These are phyloP conservation scores for Syzygium aromaticum DNA, from an alignment of 345 rosid species.

Conservation along the genomic window DNA sequence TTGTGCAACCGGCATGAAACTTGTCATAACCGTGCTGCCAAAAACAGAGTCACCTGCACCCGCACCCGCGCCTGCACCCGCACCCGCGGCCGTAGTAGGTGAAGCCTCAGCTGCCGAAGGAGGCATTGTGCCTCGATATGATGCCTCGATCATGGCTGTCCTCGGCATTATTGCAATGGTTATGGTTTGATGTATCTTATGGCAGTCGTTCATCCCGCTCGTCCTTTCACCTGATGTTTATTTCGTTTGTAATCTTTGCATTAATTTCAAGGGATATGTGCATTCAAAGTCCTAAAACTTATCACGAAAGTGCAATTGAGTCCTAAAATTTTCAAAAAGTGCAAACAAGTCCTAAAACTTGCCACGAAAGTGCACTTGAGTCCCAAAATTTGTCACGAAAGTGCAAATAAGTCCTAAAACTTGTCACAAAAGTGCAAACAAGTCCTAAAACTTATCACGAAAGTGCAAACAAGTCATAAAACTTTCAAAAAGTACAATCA, in stretches of 20 bases:
- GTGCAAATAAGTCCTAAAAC: no score
- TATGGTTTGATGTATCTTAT: background rate
- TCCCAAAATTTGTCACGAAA: no score
- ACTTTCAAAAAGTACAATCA: no score
- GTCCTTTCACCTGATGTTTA: background rate
- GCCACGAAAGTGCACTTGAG: no score
- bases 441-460: no score
- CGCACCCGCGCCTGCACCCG: no score
- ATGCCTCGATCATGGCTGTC: background rate
- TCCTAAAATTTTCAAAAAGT: no score
- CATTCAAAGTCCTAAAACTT: no score
- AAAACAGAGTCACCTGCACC: background rate
- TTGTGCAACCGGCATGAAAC: conserved; percentile 6
- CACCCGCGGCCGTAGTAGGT: background rate
- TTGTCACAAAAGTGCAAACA: no score
- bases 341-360: no score
- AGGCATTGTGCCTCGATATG: background rate
- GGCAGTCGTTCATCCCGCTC: background rate
- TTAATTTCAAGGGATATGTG: background rate
- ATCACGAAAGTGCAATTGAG: no score
- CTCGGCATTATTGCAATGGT: background rate
- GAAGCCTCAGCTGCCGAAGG: background rate
- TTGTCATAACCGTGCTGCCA: background rate
- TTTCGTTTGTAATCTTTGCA: background rate
- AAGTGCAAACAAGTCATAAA: no score